Evolutionary conservation across 768 basidiomycete genomes (phyloP).

Genomic region (Russula vinacea): DNA sequence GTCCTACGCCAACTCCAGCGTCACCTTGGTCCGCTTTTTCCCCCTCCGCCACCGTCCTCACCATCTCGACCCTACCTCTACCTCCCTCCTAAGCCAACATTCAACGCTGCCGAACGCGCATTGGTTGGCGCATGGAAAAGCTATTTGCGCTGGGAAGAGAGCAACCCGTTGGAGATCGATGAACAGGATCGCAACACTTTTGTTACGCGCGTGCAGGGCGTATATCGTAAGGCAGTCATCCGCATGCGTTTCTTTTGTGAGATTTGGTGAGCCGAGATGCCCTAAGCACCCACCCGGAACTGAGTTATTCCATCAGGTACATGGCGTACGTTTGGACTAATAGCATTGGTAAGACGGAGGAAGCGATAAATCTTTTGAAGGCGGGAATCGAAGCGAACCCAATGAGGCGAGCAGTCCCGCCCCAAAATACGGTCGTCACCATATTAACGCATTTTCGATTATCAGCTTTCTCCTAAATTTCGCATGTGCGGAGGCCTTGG

Average conservation of each 20-base stretch:
- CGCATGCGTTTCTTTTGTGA: slow-evolving; percentile 94
- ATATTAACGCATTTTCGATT: slow-evolving; percentile 6
- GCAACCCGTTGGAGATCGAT: slow-evolving; percentile 89
- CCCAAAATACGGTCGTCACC: slow-evolving; percentile 21
- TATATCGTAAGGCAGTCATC: slow-evolving; percentile 85
- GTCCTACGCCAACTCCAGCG: slow-evolving; percentile 79
- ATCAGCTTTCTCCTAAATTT: slow-evolving; percentile 85
- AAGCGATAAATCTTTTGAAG: slow-evolving; percentile 75
- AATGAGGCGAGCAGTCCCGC: slow-evolving; percentile 47
- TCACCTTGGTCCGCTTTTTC: slow-evolving; percentile 60
- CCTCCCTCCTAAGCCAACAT: slow-evolving; percentile 69
- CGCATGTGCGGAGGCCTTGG: slow-evolving; percentile 74
- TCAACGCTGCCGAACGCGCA: slow-evolving; percentile 65
- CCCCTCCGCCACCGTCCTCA: slow-evolving; percentile 44
- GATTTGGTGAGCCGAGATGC: slow-evolving; percentile 63
- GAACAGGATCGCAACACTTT: slow-evolving; percentile 70
- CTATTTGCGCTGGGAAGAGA: slow-evolving; percentile 94
- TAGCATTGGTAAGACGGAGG: slow-evolving; percentile 71
- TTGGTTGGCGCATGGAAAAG: slow-evolving; percentile 85
- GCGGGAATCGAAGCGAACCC: slow-evolving; percentile 88
- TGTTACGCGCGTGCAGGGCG: slow-evolving; percentile 68
- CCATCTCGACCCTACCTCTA: slow-evolving; percentile 46
- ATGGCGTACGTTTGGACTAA: slow-evolving; percentile 86
- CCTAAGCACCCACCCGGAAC: not conserved
- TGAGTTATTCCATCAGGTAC: slow-evolving; percentile 54